Evolutionary conservation across 345 rosid species (phyloP).

Genomic region (Carallia brachiata): DNA sequence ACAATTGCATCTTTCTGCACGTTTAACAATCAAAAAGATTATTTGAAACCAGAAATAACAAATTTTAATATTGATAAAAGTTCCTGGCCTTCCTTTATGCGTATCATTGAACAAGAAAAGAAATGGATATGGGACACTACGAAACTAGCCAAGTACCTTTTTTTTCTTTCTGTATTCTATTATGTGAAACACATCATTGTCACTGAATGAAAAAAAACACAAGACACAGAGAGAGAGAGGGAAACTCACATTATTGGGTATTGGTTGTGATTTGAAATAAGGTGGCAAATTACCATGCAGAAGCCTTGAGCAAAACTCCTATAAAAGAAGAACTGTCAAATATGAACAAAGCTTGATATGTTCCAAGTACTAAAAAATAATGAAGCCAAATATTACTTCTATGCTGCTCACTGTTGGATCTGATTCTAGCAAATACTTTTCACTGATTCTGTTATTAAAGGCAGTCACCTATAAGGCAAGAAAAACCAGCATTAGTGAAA

Average conservation of each 20-base stretch:
- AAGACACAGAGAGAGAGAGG: not conserved
- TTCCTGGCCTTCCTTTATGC: not conserved
- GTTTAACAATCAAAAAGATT: constrained; percentile 13
- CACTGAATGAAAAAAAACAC: not conserved
- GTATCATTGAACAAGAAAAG: not conserved
- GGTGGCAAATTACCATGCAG: constrained; percentile 48
- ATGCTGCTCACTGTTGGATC: constrained; percentile 62
- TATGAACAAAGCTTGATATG: constrained; percentile 10
- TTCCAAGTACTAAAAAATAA: constrained; percentile 1
- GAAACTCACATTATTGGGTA: constrained; percentile 72
- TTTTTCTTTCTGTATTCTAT: too few species aligned
- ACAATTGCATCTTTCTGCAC: constrained; percentile 56
- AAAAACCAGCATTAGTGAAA: not conserved
- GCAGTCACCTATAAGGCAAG: constrained; percentile 65
- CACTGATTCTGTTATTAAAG: constrained; percentile 60
- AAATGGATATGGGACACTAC: not conserved
- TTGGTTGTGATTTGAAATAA: constrained; percentile 72
- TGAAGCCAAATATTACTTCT: constrained; percentile 47
- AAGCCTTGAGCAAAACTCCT: constrained; percentile 71
- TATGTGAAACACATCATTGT: too few species aligned
- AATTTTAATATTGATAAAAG: not conserved
- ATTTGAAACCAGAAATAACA: constrained; percentile 1
- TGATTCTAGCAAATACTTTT: constrained; percentile 67
- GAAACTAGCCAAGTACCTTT: not conserved
- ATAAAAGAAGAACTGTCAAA: constrained; percentile 21